Evolutionary conservation across 306 rosid species (phyloP), one percentile per base, ranked within the genome.

Genomic region (Citrullus mucosospermus): DNA sequence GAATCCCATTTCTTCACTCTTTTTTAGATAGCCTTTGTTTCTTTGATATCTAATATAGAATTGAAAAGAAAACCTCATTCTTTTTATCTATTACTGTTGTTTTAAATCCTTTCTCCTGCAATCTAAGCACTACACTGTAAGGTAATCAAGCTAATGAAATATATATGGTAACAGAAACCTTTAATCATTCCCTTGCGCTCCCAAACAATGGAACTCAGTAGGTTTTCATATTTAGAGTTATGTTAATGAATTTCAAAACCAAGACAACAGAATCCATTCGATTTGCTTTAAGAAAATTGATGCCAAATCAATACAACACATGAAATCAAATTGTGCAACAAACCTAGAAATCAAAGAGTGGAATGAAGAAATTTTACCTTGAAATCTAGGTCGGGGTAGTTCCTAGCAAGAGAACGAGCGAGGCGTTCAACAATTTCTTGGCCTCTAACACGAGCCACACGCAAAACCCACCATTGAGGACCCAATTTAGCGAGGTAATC

Each of bases 381-480:
- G 53, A 92, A 91, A 11, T 89, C 86, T 0, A 86, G n/a, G 6
- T 85, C 83, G 2, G 97, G 97, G 76, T 80, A 91, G 71, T 88
- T 80, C 51, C 65, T 82, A 20, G 91, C 90, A 9, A 95, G 87
- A 2, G 86, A 85, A 22, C 92, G 93, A 84, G 97, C 92, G 4
- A 95, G 85, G 0, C 83, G 81, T 54, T 92, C 86, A 1, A 91
- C 87, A 17, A 86, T 89, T 50, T 91, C 89, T 44, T 83, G 88
- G 25, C 84, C 88, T 80, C 82, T 83, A 48, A 84, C 38, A 15
- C 97, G 85, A 10, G 97, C 79, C 6, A 87, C 97, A 1, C 92
- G 85, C 56, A 92, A 32, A 62, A 85, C 84, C 91, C 90, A 94
- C 98, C 98, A 95, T 28, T 89, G 97, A 13, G 96, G 95, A 56